phyloP scores from a whole-genome alignment of 106 monocot species.

The Phalaenopsis equestris region DNA sequence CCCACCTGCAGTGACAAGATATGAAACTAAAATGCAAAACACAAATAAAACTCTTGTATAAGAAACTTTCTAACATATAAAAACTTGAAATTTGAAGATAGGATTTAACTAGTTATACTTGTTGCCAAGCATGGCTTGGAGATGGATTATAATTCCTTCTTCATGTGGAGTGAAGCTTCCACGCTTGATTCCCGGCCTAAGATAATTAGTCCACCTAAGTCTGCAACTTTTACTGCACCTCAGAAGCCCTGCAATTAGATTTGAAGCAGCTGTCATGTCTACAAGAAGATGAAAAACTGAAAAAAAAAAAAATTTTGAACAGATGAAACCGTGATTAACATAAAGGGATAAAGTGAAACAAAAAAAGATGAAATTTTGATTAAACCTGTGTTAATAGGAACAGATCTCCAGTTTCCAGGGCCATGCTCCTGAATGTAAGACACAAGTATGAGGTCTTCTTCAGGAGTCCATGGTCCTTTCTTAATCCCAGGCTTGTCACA shows the following conservation, averaged over 20 bases:
- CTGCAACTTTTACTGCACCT: slow-evolving; percentile 52
- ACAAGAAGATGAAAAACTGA: no score
- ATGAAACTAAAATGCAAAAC: no score
- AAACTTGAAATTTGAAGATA: no score
- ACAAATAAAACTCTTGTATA: no score
- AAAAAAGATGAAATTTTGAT: neutral
- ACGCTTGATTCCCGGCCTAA: slow-evolving; percentile 35
- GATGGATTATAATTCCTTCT: slow-evolving; percentile 31
- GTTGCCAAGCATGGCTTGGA: slow-evolving; percentile 32
- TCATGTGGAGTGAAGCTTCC: slow-evolving; percentile 39
- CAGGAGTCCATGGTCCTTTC: slow-evolving; percentile 19
- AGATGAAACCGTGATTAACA: neutral
- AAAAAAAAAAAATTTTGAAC: neutral
- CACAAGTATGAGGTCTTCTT: slow-evolving; percentile 11
- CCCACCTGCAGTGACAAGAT: slow-evolving; percentile 21
- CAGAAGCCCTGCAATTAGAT: neutral
- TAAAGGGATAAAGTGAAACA: neutral
- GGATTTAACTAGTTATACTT: slow-evolving; percentile 12
- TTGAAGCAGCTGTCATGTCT: neutral
- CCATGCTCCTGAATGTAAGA: slow-evolving; percentile 15
- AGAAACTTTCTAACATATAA: neutral
- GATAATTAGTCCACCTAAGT: slow-evolving; percentile 45
- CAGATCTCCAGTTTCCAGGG: slow-evolving; percentile 13
- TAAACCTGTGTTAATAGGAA: slow-evolving; percentile 10
- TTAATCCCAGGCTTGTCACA: slow-evolving; percentile 18